Base-by-base conservation (phyloP, 2,329 filamentous ascomycete species). In the Coniochaeta sp. region DNA sequence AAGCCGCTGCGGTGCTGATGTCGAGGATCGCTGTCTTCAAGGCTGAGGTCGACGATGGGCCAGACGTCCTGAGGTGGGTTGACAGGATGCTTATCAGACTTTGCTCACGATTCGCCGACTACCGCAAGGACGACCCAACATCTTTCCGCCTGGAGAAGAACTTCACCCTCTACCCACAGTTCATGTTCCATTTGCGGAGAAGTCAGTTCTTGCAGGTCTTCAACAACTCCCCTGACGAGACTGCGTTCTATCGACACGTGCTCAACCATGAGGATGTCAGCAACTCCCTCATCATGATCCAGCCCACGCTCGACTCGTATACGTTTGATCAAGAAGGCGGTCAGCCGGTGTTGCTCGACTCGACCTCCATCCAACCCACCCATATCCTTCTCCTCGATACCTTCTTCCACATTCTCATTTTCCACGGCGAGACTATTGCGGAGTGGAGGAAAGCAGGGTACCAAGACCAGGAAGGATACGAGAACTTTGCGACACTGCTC, bases 341-440 rank as follows among this genome's bases (percentile, higher is more conserved):
- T 46, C 83, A 91, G 57, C 92, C 94, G 2, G 94, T 99, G n/a
- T 76, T 99, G 22, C 81, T 99, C 31, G 94, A 99, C 68, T 97
- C 92, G 13, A 91, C 91, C 31, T 96, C 91, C 6, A 99, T 99
- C 61, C 92, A 97, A 65, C 87, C 91, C 9, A 89, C 91, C 20
- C 95, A 96, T 54, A 89, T 97, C 55, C 80, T 99, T 49, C 83
- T 99, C 10, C 85, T 99, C 51, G 94, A 99, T 64, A 97, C 94
- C 0, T 99, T 99, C 77, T 99, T 99, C 81, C 94, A 99, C 68
- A 99, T 99, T 56, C 82, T 99, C 51, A 99, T 99, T 61, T 99
- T 97, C 81, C 91, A 99, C 63, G 94, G 94, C 56, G 92, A 99
- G 76, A 97, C 92, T 0, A 88, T 97, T 69, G 94, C 94, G 1